Evolutionary conservation across 2,329 filamentous ascomycete genomes (phyloP), one percentile per base, ranked within the genome.

Genomic region (Penicillium griseofulvum): DNA sequence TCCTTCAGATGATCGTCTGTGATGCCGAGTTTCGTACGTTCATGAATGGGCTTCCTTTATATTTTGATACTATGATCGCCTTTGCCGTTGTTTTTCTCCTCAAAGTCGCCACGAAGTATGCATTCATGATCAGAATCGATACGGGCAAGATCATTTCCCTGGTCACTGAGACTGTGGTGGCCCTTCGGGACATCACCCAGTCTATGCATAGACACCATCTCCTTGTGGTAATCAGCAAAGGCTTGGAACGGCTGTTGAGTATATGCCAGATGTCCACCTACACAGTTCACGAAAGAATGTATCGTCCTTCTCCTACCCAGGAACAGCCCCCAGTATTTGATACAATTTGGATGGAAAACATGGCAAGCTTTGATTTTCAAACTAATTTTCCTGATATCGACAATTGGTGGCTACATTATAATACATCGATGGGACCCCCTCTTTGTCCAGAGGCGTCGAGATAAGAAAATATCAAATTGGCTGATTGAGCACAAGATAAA

Each of bases 21-120:
- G 73, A 75, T 41, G 58, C 61, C 10, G 72, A 75, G 39, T 63
- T 74, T 2, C 69, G 69, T 42, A 64, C 66, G 1, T 68, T 67
- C 14, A 57, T 74, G 42, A 65, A 68, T 24, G 74, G 72, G 14
- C 59, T 74, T 10, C 73, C 73, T 1, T 58, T 72, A 14, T 75
- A 74, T 46, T 67, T 76, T 24, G 64, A 75, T 49, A 74, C 69
- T 7, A 76, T 75, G 70, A 67, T 76, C 37, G 71, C 74, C 1
- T 76, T 75, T 53, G 70, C 73, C 1, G 66, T 69, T 5, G 68
- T 74, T 16, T 76, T 76, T 49, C 61, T 76, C 5, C 62, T 76
- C 19, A 74, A 74, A 46, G 68, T 74, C 22, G 64, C 71, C 38
- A 65, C 76, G 54, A 65, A 74, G 31, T 68, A 63, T 49, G 65